These are phyloP conservation scores for Knoxia roxburghii DNA, from an alignment of 257 asterid species.

Conservation along the genomic window DNA sequence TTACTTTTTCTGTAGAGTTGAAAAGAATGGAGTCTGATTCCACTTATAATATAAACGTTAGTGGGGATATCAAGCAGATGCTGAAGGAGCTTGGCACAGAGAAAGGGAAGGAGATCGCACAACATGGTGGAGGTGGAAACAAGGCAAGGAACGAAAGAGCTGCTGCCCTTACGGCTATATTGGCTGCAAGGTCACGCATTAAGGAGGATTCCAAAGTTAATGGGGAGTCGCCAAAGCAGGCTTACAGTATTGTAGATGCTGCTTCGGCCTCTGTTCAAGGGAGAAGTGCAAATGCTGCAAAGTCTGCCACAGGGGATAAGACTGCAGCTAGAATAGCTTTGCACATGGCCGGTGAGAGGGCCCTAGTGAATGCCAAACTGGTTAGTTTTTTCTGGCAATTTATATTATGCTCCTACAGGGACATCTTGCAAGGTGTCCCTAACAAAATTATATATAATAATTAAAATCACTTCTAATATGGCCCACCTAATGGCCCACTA, in stretches of 20 bases:
- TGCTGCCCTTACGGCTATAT: conserved; percentile 74
- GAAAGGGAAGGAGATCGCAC: conserved; percentile 82
- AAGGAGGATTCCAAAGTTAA: conserved; percentile 51
- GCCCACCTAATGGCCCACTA: too few species aligned
- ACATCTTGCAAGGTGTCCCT: too few species aligned
- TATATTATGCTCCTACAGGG: too few species aligned
- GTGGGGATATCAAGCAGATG: conserved; percentile 87
- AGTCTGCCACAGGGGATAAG: conserved; percentile 70
- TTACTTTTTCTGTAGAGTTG: conserved; percentile 37
- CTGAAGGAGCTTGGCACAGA: conserved; percentile 94
- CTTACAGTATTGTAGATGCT: conserved; percentile 91
- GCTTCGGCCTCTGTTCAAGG: conserved; percentile 99
- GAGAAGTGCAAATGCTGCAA: conserved; percentile 97
- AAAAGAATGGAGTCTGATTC: conserved; percentile 81
- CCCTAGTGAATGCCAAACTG: conserved; percentile 84
- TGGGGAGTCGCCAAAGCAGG: conserved; percentile 51
- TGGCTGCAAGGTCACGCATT: conserved; percentile 86
- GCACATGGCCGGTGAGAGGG: conserved; percentile 98
- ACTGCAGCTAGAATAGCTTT: conserved; percentile 95
- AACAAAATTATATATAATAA: too few species aligned
- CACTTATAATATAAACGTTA: conserved; percentile 71
- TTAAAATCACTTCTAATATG: too few species aligned
- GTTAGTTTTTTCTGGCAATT: conserved; percentile 36
- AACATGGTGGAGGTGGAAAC: conserved; percentile 98
- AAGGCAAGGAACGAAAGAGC: conserved; percentile 86